These are phyloP conservation scores for Tulasnella sp. DNA, from an alignment of 768 basidiomycete species.

Conservation along the genomic window DNA sequence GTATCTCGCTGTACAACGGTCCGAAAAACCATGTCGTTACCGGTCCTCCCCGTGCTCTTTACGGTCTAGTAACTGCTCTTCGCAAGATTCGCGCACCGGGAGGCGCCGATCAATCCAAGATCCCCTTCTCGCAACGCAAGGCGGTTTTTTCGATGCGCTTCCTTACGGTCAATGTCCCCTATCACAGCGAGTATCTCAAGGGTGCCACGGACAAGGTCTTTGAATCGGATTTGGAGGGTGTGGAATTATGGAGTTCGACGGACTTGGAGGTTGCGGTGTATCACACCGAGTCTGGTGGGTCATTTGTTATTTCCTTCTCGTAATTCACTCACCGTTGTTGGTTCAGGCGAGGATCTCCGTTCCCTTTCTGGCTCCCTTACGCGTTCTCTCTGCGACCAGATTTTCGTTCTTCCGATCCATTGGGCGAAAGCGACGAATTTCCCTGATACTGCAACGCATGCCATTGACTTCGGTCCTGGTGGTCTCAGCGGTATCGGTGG, in stretches of 20 bases:
- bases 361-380: slow-evolving; percentile 57
- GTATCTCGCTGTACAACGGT: slow-evolving; percentile 87
- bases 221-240: slow-evolving; percentile 22
- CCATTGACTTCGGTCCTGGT: slow-evolving; percentile 93
- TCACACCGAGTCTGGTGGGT: slow-evolving; percentile 83
- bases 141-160: slow-evolving; percentile 87
- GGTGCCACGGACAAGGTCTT: slow-evolving; percentile 65
- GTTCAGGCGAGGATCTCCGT: slow-evolving; percentile 74
- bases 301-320: slow-evolving; percentile 57
- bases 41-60: slow-evolving; percentile 81
- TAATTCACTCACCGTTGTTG: slow-evolving; percentile 55
- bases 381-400: slow-evolving; percentile 80
- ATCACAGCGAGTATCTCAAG: slow-evolving; percentile 78
- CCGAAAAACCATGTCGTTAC: slow-evolving; percentile 85
- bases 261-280: slow-evolving; percentile 77
- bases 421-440: slow-evolving; percentile 87
- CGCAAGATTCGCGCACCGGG: slow-evolving; percentile 79
- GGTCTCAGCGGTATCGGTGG: slow-evolving; percentile 88
- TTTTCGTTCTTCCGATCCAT: slow-evolving; percentile 84
- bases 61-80: slow-evolving; percentile 82
- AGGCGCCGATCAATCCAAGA: slow-evolving; percentile 87
- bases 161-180: slow-evolving; percentile 90
- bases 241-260: slow-evolving; percentile 26
- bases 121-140: slow-evolving; percentile 88
- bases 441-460: slow-evolving; percentile 83